Conservation (phyloP, 1,284 basidiomycete species). For the Hymenochaete sp. region DNA sequence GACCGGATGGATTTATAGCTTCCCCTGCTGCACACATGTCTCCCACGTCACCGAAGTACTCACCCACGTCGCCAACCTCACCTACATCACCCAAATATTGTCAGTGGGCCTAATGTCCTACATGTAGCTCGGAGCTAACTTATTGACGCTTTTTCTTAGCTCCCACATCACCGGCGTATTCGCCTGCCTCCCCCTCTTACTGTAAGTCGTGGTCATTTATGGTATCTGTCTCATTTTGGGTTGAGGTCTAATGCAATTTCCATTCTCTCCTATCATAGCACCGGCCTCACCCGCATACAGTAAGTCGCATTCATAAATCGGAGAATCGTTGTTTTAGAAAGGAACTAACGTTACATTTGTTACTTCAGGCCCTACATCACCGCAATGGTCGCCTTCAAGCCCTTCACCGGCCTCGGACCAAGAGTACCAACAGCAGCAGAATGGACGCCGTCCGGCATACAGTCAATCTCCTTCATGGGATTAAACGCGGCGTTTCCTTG, state of each 20-base stretch:
- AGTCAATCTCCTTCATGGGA: constrained; percentile 52
- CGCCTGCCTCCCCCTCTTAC: constrained; percentile 70
- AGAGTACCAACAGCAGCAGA: constrained; percentile 35
- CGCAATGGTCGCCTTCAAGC: constrained; percentile 72
- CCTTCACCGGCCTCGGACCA: constrained; percentile 42
- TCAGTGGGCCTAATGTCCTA: constrained; percentile 32
- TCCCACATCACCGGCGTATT: constrained; percentile 78
- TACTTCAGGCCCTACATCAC: constrained; percentile 51
- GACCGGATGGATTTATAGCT: constrained; percentile 23
- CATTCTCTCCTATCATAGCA: constrained; percentile 33
- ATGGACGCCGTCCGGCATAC: constrained; percentile 35
- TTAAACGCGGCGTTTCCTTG: too few species aligned
- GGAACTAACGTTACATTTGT: neutral
- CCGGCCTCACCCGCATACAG: constrained; percentile 80
- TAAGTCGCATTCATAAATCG: constrained; percentile 7
- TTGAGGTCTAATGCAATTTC: constrained; percentile 16
- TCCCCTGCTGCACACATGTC: constrained; percentile 74
- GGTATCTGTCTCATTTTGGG: constrained; percentile 12
- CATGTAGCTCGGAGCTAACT: constrained; percentile 19
- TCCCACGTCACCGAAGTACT: constrained; percentile 61
- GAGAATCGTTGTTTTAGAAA: too few species aligned
- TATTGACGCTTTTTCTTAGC: constrained; percentile 38
- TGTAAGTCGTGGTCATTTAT: constrained; percentile 39
- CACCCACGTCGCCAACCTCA: constrained; percentile 29
- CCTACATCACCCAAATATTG: constrained; percentile 85